phyloP scores from a whole-genome alignment of 495 filamentous ascomycete species.

The Tetracladium setigerum region DNA sequence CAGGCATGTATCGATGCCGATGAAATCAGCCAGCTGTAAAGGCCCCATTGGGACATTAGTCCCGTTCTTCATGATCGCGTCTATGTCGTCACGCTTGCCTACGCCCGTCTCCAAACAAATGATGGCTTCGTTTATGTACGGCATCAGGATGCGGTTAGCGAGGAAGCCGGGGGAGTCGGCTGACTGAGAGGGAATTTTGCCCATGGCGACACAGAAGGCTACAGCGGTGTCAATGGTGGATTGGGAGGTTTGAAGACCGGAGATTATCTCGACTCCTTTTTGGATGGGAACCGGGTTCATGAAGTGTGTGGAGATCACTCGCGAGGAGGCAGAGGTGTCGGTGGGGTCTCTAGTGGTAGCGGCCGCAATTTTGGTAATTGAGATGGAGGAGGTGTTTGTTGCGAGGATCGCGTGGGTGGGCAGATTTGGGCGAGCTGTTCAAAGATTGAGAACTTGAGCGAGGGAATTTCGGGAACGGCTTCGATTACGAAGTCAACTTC shows the following conservation, averaged over 20 bases:
- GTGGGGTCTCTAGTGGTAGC: conserved; percentile 68
- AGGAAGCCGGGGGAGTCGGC: conserved; percentile 91
- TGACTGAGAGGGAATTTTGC: conserved; percentile 80
- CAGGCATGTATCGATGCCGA: conserved; percentile 92
- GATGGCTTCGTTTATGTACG: conserved; percentile 97
- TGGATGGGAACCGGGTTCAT: conserved; percentile 99
- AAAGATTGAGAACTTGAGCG: conserved; percentile 86
- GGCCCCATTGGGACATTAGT: conserved; percentile 99
- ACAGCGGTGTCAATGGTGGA: conserved; percentile 78
- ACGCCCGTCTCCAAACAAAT: conserved; percentile 95
- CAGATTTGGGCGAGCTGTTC: conserved; percentile 73
- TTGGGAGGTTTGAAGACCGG: conserved; percentile 81
- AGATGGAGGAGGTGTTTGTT: conserved; percentile 96
- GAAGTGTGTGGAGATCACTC: conserved; percentile 95
- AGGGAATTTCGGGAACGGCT: conserved; percentile 87
- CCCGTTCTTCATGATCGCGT: conserved; percentile 98
- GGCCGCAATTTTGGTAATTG: conserved; percentile 91
- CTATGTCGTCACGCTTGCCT: conserved; percentile 80
- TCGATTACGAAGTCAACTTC: conserved; percentile 96
- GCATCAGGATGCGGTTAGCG: conserved; percentile 96
- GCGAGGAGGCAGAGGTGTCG: conserved; percentile 72
- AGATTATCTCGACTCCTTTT: conserved; percentile 96
- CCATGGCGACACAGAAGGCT: conserved; percentile 82
- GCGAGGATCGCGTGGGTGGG: conserved; percentile 83
- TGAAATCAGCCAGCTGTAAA: conserved; percentile 89